Evolutionary conservation across 2,329 filamentous ascomycete species (phyloP), one percentile per base, ranked within the genome.

Genomic region (Sclerotinia glacialis): DNA sequence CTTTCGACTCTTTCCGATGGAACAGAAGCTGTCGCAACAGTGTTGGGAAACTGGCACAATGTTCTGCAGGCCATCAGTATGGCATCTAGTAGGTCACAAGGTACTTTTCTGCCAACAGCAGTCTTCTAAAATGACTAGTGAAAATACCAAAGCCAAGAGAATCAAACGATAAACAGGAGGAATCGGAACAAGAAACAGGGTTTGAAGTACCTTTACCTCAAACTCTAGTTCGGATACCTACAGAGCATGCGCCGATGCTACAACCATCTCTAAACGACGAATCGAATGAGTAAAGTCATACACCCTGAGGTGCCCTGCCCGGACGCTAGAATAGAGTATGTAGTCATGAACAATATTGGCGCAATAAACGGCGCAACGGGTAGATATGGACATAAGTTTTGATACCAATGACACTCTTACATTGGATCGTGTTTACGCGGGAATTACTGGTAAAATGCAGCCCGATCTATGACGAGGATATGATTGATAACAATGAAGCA

Each of bases 51-150:
- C 31, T 61, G 58, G 58, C 58, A 93, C 77, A 93, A 92, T 73
- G 91, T 96, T 70, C 83, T 96, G 68, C 84, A 89, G 71, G 91
- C 91, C 52, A 93, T 96, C 74, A 90, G 90, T 75, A 93, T 95
- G 90, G 92, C 92, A 69, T 93, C 90, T 68, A 84, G 91, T 93
- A 83, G 75, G 86, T 80, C 37, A 9, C 66, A 16, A 16, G 14
- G 18, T 65, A 21, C 9, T 49, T n/a, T 1, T 16, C 12, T 40
- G 5, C 28, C 16, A 18, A 50, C 21, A 8, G 23, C 50, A 37
- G n/a, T 14, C 9, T 26, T 21, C 44, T 61, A 50, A 61, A 11
- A 49, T 49, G 0, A 21, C 4, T 11, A 93, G 90, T 85, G 66
- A 91, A 91, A 81, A 81, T 93, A 34, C 85, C 90, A 21, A 87